Evolutionary conservation across 352 stramenopile genomes (phyloP).

Genomic region (Aphanomyces euteiches): DNA sequence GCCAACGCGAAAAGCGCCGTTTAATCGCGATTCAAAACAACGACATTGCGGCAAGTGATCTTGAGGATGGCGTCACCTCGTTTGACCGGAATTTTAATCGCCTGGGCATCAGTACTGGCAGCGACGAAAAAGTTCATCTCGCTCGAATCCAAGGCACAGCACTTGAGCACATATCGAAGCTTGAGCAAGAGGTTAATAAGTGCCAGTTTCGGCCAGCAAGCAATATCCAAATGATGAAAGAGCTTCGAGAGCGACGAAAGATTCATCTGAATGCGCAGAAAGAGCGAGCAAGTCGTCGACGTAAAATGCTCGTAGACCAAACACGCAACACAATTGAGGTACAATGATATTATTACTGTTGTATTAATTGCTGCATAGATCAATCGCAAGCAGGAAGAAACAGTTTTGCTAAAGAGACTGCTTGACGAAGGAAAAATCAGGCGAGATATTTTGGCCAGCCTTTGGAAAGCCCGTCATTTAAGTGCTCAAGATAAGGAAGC

Average conservation of each 20-base stretch:
- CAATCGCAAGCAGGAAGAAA: slow-evolving; percentile 10
- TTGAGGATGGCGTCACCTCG: slow-evolving; percentile 40
- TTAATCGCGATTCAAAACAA: slow-evolving; percentile 37
- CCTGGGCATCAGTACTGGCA: slow-evolving; percentile 38
- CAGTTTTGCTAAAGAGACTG: not conserved
- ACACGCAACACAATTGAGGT: slow-evolving; percentile 32
- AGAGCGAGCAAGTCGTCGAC: slow-evolving; percentile 50
- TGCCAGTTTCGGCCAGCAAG: slow-evolving; percentile 68
- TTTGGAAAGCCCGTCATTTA: slow-evolving; percentile 37
- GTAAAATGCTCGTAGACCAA: slow-evolving; percentile 44
- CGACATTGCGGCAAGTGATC: slow-evolving; percentile 40
- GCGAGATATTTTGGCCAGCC: slow-evolving; percentile 30
- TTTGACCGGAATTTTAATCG: slow-evolving; percentile 70
- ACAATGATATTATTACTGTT: not conserved
- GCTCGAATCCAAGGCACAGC: slow-evolving; percentile 44
- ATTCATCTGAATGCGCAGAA: slow-evolving; percentile 64
- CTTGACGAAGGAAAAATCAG: slow-evolving; percentile 34
- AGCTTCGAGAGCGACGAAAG: slow-evolving; percentile 60
- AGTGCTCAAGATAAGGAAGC: slow-evolving; percentile 16
- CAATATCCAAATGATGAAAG: slow-evolving; percentile 83
- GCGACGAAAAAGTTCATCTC: slow-evolving; percentile 37
- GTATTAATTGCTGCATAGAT: not conserved
- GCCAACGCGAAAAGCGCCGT: slow-evolving; percentile 45
- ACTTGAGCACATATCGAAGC: slow-evolving; percentile 40
- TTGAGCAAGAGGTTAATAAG: slow-evolving; percentile 49